Evolutionary conservation across 2,329 filamentous ascomycete species (phyloP).

Genomic region (Cytospora piceicola): DNA sequence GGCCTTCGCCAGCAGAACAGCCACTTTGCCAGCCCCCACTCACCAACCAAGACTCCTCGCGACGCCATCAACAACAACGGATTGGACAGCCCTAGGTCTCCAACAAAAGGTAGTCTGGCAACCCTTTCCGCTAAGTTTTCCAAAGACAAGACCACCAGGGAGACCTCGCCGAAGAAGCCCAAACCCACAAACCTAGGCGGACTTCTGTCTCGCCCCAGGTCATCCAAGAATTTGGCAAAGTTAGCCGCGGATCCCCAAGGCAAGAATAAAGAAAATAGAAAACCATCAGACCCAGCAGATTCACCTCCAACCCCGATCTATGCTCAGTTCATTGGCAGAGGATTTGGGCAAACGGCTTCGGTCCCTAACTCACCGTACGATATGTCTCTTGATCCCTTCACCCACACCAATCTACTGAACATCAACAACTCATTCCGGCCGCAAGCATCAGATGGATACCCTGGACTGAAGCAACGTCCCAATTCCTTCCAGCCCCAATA

Average conservation of each 20-base stretch:
- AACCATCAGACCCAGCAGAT: constrained; percentile 54
- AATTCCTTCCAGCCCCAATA: constrained; percentile 54
- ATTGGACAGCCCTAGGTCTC: constrained; percentile 36
- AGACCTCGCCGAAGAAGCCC: constrained; percentile 64
- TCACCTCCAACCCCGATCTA: constrained; percentile 71
- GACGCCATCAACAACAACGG: constrained; percentile 9
- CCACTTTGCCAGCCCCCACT: constrained; percentile 18
- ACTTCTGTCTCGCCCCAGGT: constrained; percentile 74
- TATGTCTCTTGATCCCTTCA: constrained; percentile 22
- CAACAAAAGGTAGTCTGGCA: constrained; percentile 50
- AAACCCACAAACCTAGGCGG: constrained; percentile 85
- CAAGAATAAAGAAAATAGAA: constrained; percentile 83
- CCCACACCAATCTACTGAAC: constrained; percentile 27
- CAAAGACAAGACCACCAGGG: constrained; percentile 45
- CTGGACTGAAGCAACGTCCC: constrained; percentile 49
- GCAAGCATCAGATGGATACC: constrained; percentile 16
- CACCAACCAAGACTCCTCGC: constrained; percentile 18
- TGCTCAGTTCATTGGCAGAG: constrained; percentile 67
- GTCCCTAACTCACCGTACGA: constrained; percentile 25
- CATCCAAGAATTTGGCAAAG: constrained; percentile 63
- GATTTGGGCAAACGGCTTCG: constrained; percentile 38
- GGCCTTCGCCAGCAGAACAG: constrained; percentile 17
- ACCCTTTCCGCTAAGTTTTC: constrained; percentile 47
- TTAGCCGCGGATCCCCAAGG: constrained; percentile 40
- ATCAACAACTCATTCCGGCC: constrained; percentile 32